Base-by-base conservation (phyloP, 1,284 basidiomycete species). In the Inonotus hispidus region DNA sequence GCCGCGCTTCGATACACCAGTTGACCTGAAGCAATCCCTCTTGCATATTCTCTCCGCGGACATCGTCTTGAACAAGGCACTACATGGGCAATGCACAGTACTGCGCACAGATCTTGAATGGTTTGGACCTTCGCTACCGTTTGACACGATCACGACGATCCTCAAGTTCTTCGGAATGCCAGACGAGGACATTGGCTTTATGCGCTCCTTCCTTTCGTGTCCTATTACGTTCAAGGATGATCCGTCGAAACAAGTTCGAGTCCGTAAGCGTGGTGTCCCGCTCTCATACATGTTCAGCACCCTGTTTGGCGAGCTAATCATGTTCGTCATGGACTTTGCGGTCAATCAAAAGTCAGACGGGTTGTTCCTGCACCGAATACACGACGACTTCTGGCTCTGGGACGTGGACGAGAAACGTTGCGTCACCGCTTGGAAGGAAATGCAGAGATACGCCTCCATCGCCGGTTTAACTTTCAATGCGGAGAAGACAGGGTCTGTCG, bases 71-170 rank as follows among this genome's bases (percentile, higher is more conserved):
- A 77, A 75, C 64, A 71, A 67, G 35, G 59, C 69, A 7, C 61
- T 78, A 4, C 64, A 76, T 53, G 69, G 67, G 1, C 68, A 70
- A 2, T 72, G 74, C 46, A 67, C 74, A 2, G 68, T 73, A 13
- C 58, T 77, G 25, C 71, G 74, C 43, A 75, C 76, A 2, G 76
- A 79, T 63, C 66, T 77, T 7, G 75, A 77, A 53, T 78, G 76
- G 76, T 78, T 78, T 55, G 77, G 77, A 1, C 77, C 77, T n/a
- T 77, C 77, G 5, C 68, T 78, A 23, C 73, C 76, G 1, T 75
- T 77, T 57, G 63, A 68, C 7, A 73, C 75, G 6, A 77, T 78
- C 61, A 67, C 76, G 58, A 72, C 73, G 2, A 61, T 77, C 4
- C 67, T 77, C 23, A 68, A 72, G 46, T 77, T 77, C 68, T 72